phyloP scores from a whole-genome alignment of 2,329 filamentous ascomycete genomes.

The Samsoniella hepiali region DNA sequence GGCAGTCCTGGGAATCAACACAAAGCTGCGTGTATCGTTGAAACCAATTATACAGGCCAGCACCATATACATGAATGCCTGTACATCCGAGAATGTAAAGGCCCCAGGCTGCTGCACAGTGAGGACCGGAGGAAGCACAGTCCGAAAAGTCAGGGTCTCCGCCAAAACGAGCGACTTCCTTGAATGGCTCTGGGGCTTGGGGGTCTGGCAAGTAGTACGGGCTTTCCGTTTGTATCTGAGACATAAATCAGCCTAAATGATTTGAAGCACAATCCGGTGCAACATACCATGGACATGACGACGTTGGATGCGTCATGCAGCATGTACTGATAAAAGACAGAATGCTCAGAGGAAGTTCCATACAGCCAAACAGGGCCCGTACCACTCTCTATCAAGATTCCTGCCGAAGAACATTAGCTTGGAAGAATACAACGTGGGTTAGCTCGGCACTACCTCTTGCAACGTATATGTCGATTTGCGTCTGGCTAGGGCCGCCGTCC shows the following conservation, averaged over 20 bases:
- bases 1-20: constrained; percentile 24
- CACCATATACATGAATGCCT: constrained; percentile 23
- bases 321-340: constrained; percentile 12
- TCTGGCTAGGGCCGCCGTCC: constrained; percentile 23
- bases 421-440: background rate
- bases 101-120: constrained; percentile 24
- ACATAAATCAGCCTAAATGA: background rate
- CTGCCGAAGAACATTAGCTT: background rate
- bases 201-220: constrained; percentile 8
- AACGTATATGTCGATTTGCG: constrained; percentile 13
- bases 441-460: constrained; percentile 3
- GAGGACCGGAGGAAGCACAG: constrained; percentile 8
- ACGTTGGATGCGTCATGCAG: background rate
- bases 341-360: constrained; percentile 4
- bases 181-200: background rate
- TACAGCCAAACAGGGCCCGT: constrained; percentile 8
- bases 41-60: constrained; percentile 28
- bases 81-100: constrained; percentile 18
- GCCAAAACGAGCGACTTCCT: background rate
- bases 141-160: constrained; percentile 11
- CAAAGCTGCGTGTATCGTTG: constrained; percentile 23
- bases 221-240: constrained; percentile 13
- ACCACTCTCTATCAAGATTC: constrained; percentile 11
- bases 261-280: background rate
- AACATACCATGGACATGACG: constrained; percentile 13